Evolutionary conservation across 78 protist genomes (phyloP), one percentile per base, ranked within the genome.

Genomic region (slime mould (Dictyostelium discoideum)): DNA sequence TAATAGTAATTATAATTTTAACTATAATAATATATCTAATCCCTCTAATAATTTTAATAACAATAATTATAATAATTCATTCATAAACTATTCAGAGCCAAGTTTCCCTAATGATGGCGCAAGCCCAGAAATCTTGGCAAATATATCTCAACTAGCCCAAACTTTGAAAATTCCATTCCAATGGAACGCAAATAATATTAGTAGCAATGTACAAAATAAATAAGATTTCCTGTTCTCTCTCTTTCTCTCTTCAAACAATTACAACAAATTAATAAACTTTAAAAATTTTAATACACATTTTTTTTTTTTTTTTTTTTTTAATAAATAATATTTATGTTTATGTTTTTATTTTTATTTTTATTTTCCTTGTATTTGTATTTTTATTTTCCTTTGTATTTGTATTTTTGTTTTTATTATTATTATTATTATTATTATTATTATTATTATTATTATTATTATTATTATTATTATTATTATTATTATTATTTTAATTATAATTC

Each of bases 121-220:
- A 14, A 50, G 44, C 20, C 95, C 74, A 90, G 95, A 90, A 13
- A 24, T 90, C 39, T 44, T 90, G 20, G 50, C 87, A 3, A 90
- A 82, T 24, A 90, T 90, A 10, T 32, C 42, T 5, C 79, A 69
- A 85, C 65, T 85, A 1, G 90, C 90, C 8, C 95, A 90, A 73
- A 83, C 81, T 26, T 22, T 65, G 18, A 69, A 69, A 29, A 69
- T 69, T 69, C 77, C 77, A 69, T 24, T 69, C 8, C 77, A 69
- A 26, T 69, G 77, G 77, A 29, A 29, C 1, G 20, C 77, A 69
- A 29, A 22, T 24, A 67, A 29, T 24, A 26, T 10, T 26, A 13
- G 39, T 26, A 26, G 77, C 37, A 69, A 69, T 69, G 77, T 69
- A 69, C 77, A 69, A 69, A 69, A 69, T 29, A 69, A 69, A 69